These are phyloP conservation scores for Populus hybrid DNA, from an alignment of 441 rosid species.

Conservation along the genomic window DNA sequence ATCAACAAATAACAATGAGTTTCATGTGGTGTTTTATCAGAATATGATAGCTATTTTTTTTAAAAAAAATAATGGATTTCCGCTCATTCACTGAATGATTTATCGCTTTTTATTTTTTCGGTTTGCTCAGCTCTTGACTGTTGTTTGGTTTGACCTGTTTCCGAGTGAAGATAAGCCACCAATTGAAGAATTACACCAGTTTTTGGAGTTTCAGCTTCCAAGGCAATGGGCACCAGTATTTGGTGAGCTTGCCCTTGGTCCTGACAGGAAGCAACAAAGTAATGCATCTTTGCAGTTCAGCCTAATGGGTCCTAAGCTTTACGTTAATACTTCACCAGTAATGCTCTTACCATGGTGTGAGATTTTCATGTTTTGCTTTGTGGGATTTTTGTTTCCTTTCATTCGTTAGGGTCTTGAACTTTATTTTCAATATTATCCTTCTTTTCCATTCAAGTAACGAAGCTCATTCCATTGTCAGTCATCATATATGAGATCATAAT, in stretches of 20 bases:
- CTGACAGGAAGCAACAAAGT: slow-evolving; percentile 66
- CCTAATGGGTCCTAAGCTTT: slow-evolving; percentile 90
- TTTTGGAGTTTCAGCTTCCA: slow-evolving; percentile 95
- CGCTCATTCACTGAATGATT: too few relatives aligned
- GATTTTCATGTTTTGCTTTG: slow-evolving; percentile 9
- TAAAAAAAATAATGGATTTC: not conserved
- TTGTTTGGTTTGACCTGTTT: slow-evolving; percentile 1
- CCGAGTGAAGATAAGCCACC: slow-evolving; percentile 78
- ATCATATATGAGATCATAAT: not conserved
- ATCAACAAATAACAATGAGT: not conserved
- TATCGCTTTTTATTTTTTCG: not conserved
- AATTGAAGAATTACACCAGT: slow-evolving; percentile 78
- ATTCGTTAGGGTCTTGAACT: not conserved
- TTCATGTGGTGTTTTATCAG: not conserved
- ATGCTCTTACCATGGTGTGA: not conserved
- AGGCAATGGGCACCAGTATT: slow-evolving; percentile 97
- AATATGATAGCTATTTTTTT: not conserved
- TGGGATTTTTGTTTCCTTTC: not conserved
- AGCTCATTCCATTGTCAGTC: not conserved
- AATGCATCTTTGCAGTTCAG: slow-evolving; percentile 82
- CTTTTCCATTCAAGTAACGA: not conserved
- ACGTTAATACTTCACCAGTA: slow-evolving; percentile 82
- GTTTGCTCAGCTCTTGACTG: not conserved
- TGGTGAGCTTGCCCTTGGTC: slow-evolving; percentile 93
- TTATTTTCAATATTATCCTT: not conserved